Evolutionary conservation across 1,284 basidiomycete species (phyloP), one percentile per base, ranked within the genome.

Genomic region (Ceratobasidium sp.): DNA sequence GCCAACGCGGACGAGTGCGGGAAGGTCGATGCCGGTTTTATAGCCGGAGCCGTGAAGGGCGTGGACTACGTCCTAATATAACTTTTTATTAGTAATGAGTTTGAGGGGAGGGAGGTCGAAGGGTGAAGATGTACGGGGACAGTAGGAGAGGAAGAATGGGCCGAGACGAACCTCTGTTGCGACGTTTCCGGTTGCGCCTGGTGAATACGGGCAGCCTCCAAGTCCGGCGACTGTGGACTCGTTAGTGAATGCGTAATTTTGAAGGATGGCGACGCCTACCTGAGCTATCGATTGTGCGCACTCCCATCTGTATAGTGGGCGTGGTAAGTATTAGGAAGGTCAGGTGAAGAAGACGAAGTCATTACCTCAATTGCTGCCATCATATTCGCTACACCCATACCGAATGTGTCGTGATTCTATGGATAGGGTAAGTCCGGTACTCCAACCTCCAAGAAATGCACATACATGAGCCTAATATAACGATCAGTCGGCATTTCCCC

Each of bases 201-300:
- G 96, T 0, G 95, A 95, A 82, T 96, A 98, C 0, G 96, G 96
- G 78, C 96, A 98, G 14, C 96, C 95, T 1, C 96, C 96, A 0
- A 98, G 87, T 0, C 96, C 95, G 4, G 90, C 94, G 5, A 98
- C 88, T 1, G 92, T 84, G 26, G 85, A 80, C 1, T 73, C 59
- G 78, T 23, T 16, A 63, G 57, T 21, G 63, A 35, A n/a, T 52
- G 64, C 46, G 21, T 54, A 23, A 18, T 41, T 28, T 6, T 41
- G 41, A 14, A 30, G 23, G 35, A 58, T 35, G 41, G 28, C 46
- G 41, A 30, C 21, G 71, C 75, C 4, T 26, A 78, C 78, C 78
- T 38, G 78, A 78, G 64, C 78, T 79, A 63, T 79, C 78, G 9
- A 79, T 74, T 13, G 77, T 78, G 13, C 77, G 75, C 23, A 79